Evolutionary conservation across 306 rosid species (phyloP), one percentile per base, ranked within the genome.

Genomic region (Echinosophora koreensis): DNA sequence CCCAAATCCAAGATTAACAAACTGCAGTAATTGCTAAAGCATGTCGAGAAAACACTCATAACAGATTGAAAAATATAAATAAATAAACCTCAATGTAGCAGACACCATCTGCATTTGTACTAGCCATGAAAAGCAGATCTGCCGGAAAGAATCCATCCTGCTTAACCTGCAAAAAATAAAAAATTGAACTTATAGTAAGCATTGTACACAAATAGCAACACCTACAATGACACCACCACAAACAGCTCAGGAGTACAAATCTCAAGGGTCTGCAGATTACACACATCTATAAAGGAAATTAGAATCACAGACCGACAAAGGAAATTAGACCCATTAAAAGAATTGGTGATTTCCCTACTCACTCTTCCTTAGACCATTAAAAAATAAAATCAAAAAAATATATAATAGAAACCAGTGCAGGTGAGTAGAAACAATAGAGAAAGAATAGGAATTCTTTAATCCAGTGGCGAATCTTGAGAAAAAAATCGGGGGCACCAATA

Each of bases 41-140:
- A 58, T 14, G 4, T 64, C 22, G 14, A 65, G 55, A 56, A 55
- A 56, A 57, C 32, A 67, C 27, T 47, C 17, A 30, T 22, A 44
- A 71, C 27, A 32, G 16, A 60, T 35, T 52, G 60, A 68, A 52
- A 61, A 37, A 14, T 34, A 64, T 67, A 67, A 60, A 46, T 28
- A 69, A 72, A 62, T 71, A 34, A 79, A 94, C 97, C 98, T 94
- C 97, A 82, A 83, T 89, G 82, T 92, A 94, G 90, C 97, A 92
- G 79, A 94, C 93, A 78, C 98, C 98, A 87, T 94, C 98, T 18
- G 91, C 82, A 70, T 94, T 94, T 56, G 98, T 92, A 80, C 95
- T 83, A 47, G 97, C 98, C 80, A 94, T 86, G 82, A 92, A 92
- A 79, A 94, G 95, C 69, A 94, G 75, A 89, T 94, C 97, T 10